Conservation (phyloP, 1,284 basidiomycete species). For the Rhodotorula sp. region DNA sequence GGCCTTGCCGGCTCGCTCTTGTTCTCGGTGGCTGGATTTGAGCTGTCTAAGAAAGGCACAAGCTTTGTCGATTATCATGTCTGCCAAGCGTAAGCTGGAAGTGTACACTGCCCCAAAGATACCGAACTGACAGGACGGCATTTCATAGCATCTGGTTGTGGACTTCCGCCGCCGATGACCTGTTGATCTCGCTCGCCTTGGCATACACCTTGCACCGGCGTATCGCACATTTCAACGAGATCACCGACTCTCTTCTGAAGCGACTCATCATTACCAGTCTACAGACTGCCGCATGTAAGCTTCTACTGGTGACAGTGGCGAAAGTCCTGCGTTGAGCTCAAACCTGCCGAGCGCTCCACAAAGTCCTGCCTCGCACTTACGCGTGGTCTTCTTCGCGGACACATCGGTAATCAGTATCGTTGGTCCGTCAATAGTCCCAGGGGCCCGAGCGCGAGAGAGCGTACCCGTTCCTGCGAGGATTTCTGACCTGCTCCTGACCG, state of each 20-base stretch:
- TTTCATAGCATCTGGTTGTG: slow-evolving; percentile 18
- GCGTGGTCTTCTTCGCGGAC: neutral
- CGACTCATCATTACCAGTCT: slow-evolving; percentile 17
- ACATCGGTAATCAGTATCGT: slow-evolving; percentile 16
- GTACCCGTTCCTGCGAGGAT: neutral
- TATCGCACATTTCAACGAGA: slow-evolving; percentile 21
- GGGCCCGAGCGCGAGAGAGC: too few relatives aligned
- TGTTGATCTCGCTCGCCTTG: slow-evolving; percentile 20
- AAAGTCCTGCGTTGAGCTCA: neutral
- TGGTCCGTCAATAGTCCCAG: neutral
- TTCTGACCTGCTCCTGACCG: too few relatives aligned
- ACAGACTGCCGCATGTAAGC: slow-evolving; percentile 12
- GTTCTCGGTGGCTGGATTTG: neutral
- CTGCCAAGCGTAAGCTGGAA: neutral
- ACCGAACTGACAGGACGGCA: neutral
- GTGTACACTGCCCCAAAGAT: neutral
- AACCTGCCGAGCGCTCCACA: too few relatives aligned
- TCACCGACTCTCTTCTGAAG: slow-evolving; percentile 15
- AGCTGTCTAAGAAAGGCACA: neutral
- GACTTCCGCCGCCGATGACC: slow-evolving; percentile 11
- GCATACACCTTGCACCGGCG: slow-evolving; percentile 13
- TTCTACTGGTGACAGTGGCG: neutral
- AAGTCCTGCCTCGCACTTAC: too few relatives aligned
- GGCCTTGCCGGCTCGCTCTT: slow-evolving; percentile 1
- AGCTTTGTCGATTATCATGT: neutral